Base-by-base conservation (phyloP, 371 early-diverging fungal species). In the Apophysomyces elegans region DNA sequence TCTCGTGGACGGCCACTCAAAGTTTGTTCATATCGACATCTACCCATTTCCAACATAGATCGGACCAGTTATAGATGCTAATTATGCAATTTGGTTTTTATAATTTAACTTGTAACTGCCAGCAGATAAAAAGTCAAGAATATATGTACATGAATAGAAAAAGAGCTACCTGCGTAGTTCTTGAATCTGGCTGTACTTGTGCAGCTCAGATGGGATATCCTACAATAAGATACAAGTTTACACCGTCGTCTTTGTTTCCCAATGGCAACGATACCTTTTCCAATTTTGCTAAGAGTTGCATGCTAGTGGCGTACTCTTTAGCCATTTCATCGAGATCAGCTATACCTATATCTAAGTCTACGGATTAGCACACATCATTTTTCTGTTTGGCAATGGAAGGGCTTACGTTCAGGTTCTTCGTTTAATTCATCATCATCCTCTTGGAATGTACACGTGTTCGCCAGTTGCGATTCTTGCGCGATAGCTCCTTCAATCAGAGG, bases 401-500 rank as follows among this genome's bases (percentile, higher is more conserved):
- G 32, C 54, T 18, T 21, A 50, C 54, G n/a, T 7, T 50, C 16
- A 26, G 32, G 1, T 50, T 50, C 54, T n/a, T 50, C 54, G 16
- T 32, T 26, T 0, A 18, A 16, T 16, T 50, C 21, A 5, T 50
- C 54, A 8, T 21, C 21, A 18, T 16, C 54, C 9, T 32, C 8
- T 18, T 50, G 21, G 21, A 50, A 50, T 21, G 54, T 50, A 21
- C 35, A 50, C 0, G 5, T 21, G 21, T 50, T 21, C 5, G 21
- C 54, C 9, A 50, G 21, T 21, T 50, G 54, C 9, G 54, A 50
- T 18, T n/a, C 9, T 21, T 21, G 54, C 21, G n/a, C 21, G 54
- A 50, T 50, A 5, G 54, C 54, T 21, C 21, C 54, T 21, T 50
- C 54, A 5, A 50, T 50, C 5, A 50, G 54, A n/a, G 54, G 54